Evolutionary conservation across 192 early-diverging fungal species (phyloP), one percentile per base, ranked within the genome.

Genomic region (Podila verticillata): DNA sequence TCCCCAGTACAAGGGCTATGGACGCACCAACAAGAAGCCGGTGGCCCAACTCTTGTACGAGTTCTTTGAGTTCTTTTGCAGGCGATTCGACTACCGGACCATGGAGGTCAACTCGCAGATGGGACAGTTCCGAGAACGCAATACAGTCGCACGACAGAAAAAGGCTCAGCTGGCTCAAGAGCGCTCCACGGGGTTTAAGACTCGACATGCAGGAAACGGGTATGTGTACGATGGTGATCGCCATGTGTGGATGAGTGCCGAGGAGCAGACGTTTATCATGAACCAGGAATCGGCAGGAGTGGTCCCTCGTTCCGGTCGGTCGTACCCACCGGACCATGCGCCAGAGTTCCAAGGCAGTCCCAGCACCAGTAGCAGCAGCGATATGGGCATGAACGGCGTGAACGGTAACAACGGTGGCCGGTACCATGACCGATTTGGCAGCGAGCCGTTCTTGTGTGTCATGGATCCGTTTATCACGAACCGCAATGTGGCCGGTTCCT

Each of bases 21-120:
- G 65, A n/a, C 20, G 19, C n/a, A 3, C 9, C 19, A 79, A 72
- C 75, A 70, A 48, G 35, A 79, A 79, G 31, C 54, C 63, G 3
- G 69, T 79, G 4, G 44, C 64, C 1, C 68, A 57, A 5, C 47
- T 79, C 24, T 39, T 79, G 22, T 71, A 72, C 31, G 75, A 79
- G 39, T 79, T 79, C 22, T 79, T 79, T 51, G 62, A 79, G 44
- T 79, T 48, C 39, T 79, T 48, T 63, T 22, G 69, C 3, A 36
- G 75, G 12, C 39, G 57, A 24, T 79, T 79, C 57, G 75, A 79
- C 51, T 79, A 79, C 54, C 44, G 69, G 26, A 67, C 65, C 9
- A 79, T 79, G 75, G 75, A 79, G 60, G 75, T 79, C 29, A 58
- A 51, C 0, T 4, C 69, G 0, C 22, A 28, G 32, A n/a, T 30